phyloP scores from a whole-genome alignment of 208 protist genomes.

The Trypanosoma conorhini region DNA sequence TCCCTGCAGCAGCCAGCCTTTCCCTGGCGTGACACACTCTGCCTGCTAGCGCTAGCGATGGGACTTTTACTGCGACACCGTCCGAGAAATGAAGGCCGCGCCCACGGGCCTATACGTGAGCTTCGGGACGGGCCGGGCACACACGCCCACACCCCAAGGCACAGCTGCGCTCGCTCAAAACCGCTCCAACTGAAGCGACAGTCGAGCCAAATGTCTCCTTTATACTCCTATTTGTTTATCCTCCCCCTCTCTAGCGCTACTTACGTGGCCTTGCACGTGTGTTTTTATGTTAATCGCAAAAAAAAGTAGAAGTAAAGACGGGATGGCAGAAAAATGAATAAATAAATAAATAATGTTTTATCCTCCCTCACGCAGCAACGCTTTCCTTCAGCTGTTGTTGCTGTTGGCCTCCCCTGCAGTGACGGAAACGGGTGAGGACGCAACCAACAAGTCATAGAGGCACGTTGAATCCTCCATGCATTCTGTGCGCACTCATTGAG shows the following conservation, averaged over 20 bases:
- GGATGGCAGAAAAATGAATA: background rate
- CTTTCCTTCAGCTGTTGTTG: background rate
- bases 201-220: background rate
- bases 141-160: background rate
- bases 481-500: background rate
- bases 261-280: background rate
- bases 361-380: background rate
- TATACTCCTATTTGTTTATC: background rate
- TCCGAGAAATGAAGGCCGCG: background rate
- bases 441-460: background rate
- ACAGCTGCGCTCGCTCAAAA: background rate
- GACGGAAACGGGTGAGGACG: background rate
- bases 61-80: background rate
- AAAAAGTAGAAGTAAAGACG: background rate
- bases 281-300: background rate
- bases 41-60: background rate
- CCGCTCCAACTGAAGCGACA: background rate
- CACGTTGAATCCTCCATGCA: background rate
- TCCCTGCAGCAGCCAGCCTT: background rate
- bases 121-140: background rate
- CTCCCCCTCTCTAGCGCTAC: background rate
- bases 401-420: background rate
- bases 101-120: background rate
- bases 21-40: background rate
- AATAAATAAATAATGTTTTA: background rate